Conservation (phyloP, 2,329 filamentous ascomycete species). For the Sarocladiaceae sp. region DNA sequence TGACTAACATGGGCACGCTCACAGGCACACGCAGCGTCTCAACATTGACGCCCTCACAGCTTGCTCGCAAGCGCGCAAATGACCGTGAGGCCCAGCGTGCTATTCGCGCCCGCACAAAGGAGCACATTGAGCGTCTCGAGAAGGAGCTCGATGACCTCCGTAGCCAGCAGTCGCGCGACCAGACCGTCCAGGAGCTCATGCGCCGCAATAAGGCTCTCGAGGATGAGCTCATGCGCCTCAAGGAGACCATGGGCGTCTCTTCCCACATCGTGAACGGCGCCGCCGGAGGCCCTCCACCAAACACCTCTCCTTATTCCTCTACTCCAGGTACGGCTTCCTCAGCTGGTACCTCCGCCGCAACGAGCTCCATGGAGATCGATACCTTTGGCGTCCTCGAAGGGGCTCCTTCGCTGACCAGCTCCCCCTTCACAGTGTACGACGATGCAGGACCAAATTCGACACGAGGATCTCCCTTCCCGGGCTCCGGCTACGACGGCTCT, state of each 20-base stretch:
- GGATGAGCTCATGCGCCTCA: conserved; percentile 43
- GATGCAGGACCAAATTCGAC: conserved; percentile 38
- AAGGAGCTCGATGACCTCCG: conserved; percentile 68
- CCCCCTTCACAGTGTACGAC: conserved; percentile 32
- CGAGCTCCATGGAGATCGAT: conserved; percentile 14
- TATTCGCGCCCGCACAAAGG: conserved; percentile 81
- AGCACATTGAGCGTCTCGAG: conserved; percentile 78
- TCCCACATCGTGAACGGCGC: background rate
- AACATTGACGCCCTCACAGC: conserved; percentile 81
- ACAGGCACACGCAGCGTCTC: conserved; percentile 71
- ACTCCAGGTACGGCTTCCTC: conserved; percentile 31
- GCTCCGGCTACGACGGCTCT: conserved; percentile 30
- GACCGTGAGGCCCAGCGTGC: conserved; percentile 86
- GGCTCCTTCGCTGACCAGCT: conserved; percentile 11
- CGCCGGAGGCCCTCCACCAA: conserved; percentile 21
- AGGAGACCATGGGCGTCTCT: conserved; percentile 38
- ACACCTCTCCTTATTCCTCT: conserved; percentile 34
- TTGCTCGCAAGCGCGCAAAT: conserved; percentile 87
- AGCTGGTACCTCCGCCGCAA: conserved; percentile 7
- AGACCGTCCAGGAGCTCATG: conserved; percentile 47
- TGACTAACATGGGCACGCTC: background rate
- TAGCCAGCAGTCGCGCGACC: conserved; percentile 42
- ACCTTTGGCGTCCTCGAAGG: conserved; percentile 4
- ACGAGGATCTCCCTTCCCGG: conserved; percentile 40
- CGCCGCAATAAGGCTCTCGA: conserved; percentile 51